Conservation (phyloP, 2,329 filamentous ascomycete species). For the Aspergillus caelatus region DNA sequence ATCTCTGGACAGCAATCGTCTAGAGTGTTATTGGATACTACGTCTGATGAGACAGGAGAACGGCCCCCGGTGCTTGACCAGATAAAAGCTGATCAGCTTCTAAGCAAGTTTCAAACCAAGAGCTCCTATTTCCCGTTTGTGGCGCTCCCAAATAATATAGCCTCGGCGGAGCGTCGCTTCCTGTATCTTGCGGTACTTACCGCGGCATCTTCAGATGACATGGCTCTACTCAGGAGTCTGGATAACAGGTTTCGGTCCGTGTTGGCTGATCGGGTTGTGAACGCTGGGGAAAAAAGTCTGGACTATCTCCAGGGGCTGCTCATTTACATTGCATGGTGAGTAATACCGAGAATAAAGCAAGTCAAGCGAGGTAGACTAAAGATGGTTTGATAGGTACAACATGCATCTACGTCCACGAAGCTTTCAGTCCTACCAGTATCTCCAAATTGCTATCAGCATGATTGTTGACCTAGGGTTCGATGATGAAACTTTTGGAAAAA, state of each 20-base stretch:
- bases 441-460: not conserved
- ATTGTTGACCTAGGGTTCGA: not conserved
- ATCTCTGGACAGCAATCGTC: not conserved
- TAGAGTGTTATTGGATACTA: not conserved
- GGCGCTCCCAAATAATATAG: not conserved
- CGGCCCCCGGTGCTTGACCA: not conserved
- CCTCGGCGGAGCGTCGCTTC: not conserved
- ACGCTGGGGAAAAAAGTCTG: not conserved
- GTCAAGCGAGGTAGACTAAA: not conserved
- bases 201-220: not conserved
- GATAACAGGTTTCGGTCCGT: not conserved
- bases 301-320: not conserved
- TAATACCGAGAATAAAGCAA: not conserved
- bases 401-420: not conserved
- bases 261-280: not conserved
- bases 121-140: not conserved
- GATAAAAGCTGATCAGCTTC: not conserved
- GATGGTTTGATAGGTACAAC: not conserved
- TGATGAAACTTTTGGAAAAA: not conserved
- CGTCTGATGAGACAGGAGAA: not conserved
- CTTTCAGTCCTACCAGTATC: not conserved
- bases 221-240: not conserved
- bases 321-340: not conserved
- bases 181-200: not conserved
- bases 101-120: not conserved